Percentiles rank a stretch among this genome's conserved stretches.
These are phyloP conservation scores for Plasmopara muralis DNA, from an alignment of 352 stramenopile genomes.

Conservation along the genomic window DNA sequence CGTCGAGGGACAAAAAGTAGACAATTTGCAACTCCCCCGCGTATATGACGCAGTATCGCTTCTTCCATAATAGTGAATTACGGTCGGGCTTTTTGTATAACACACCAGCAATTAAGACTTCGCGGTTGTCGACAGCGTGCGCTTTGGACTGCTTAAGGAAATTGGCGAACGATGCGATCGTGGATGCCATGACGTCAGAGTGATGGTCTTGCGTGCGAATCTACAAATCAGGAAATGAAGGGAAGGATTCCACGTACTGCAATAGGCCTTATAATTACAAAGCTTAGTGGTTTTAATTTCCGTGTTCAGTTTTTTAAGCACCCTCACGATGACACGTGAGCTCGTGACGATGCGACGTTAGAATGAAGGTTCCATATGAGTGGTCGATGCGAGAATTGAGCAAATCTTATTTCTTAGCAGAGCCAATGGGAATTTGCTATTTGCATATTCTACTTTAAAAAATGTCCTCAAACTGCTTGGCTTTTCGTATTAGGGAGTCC, in stretches of 20 bases:
- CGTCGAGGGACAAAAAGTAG: slow-evolving; percentile 67
- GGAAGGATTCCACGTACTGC: not conserved
- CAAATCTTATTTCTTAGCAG: too few species aligned
- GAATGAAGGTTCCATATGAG: too few species aligned
- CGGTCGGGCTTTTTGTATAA: slow-evolving; percentile 82
- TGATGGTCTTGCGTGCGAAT: slow-evolving; percentile 6
- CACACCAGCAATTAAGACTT: slow-evolving; percentile 54
- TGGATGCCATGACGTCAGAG: slow-evolving; percentile 12
- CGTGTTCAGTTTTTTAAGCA: too few species aligned
- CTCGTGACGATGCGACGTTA: too few species aligned
- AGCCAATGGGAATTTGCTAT: too few species aligned
- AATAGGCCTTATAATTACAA: too few species aligned
- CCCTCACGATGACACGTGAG: too few species aligned
- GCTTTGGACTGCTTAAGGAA: slow-evolving; percentile 48
- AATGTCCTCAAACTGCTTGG: too few species aligned
- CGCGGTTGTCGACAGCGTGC: slow-evolving; percentile 33
- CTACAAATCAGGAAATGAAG: slow-evolving; percentile 26
- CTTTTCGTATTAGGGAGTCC: too few species aligned
- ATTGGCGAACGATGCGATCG: slow-evolving; percentile 42
- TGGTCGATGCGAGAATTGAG: too few species aligned
- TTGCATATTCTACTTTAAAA: too few species aligned
- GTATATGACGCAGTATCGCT: slow-evolving; percentile 82
- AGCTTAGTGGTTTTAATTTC: too few species aligned
- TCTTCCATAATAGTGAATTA: slow-evolving; percentile 84
- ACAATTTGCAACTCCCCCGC: slow-evolving; percentile 64